Conservation (phyloP, 139 green algal species). For the Picocystis salinarum region DNA sequence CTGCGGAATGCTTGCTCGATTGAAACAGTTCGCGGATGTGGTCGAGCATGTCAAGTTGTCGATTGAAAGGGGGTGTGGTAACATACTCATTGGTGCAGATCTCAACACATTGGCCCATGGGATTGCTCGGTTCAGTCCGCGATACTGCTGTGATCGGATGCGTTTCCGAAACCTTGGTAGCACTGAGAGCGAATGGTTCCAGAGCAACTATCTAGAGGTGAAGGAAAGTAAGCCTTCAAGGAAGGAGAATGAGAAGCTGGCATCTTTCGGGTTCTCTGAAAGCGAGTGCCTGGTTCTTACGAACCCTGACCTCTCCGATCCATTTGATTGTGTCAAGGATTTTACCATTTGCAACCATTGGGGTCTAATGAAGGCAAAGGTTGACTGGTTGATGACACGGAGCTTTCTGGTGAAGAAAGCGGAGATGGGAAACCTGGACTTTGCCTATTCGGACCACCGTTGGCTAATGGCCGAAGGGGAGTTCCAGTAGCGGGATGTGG, state of each 20-base stretch:
- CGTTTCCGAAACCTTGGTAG: conserved; percentile 41
- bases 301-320: conserved; percentile 31
- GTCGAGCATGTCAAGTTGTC: conserved; percentile 24
- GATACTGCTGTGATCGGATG: conserved; percentile 58
- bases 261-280: conserved; percentile 33
- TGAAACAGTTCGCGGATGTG: conserved; percentile 60
- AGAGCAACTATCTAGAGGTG: conserved; percentile 28
- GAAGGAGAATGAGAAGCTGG: no score
- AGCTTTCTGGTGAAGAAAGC: conserved; percentile 14
- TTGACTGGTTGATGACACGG: conserved; percentile 42
- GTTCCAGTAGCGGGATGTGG: no score
- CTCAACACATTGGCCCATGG: conserved; percentile 73
- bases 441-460: conserved; percentile 50
- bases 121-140: conserved; percentile 51
- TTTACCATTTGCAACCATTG: conserved; percentile 52
- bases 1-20: conserved; percentile 52
- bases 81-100: conserved; percentile 53
- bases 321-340: conserved; percentile 23
- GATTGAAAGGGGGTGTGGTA: conserved; percentile 6
- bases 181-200: conserved; percentile 48
- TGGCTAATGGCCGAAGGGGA: conserved; percentile 33
- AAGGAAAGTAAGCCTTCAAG: conserved; percentile 4
- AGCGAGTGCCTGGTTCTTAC: conserved; percentile 26
- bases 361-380: conserved; percentile 23
- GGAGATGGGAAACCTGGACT: conserved; percentile 46